These are phyloP conservation scores for Psilocybe sp. DNA, from an alignment of 768 basidiomycete genomes.

Conservation along the genomic window DNA sequence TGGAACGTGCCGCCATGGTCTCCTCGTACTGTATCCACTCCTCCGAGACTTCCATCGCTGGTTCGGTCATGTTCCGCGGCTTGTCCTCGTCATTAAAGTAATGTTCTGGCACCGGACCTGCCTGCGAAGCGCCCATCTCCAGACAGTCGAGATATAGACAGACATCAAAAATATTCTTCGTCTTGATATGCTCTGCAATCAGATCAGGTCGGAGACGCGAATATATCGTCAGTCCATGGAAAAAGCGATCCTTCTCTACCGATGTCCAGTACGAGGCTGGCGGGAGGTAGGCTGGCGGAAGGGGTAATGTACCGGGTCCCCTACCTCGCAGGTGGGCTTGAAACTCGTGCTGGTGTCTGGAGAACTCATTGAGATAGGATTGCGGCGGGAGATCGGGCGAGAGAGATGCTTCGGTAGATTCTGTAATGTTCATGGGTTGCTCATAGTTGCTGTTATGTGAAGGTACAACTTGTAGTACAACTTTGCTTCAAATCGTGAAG, in stretches of 20 bases:
- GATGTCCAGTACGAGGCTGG: constrained; percentile 57
- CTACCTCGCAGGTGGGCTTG: constrained; percentile 15
- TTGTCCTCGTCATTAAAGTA: neutral
- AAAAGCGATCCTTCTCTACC: constrained; percentile 69
- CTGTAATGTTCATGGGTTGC: neutral
- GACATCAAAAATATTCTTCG: constrained; percentile 67
- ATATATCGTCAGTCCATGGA: constrained; percentile 61
- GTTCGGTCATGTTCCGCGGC: constrained; percentile 20
- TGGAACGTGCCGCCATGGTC: constrained; percentile 25
- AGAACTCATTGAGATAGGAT: constrained; percentile 9
- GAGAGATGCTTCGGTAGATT: constrained; percentile 2
- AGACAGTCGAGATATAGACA: constrained; percentile 62
- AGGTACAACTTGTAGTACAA: too few relatives aligned
- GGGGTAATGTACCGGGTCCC: constrained; percentile 14
- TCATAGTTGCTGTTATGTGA: neutral
- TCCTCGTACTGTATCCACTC: constrained; percentile 51
- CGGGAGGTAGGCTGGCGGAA: constrained; percentile 32
- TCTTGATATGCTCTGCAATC: constrained; percentile 63
- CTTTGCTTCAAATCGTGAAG: too few relatives aligned
- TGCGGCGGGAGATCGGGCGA: neutral
- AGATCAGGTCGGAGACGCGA: constrained; percentile 78
- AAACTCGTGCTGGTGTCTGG: constrained; percentile 8
- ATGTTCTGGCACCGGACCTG: neutral
- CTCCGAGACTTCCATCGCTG: constrained; percentile 49
- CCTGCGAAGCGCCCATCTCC: constrained; percentile 26